Conservation (phyloP, 495 filamentous ascomycete species). For the Alectoria sarmentosa region DNA sequence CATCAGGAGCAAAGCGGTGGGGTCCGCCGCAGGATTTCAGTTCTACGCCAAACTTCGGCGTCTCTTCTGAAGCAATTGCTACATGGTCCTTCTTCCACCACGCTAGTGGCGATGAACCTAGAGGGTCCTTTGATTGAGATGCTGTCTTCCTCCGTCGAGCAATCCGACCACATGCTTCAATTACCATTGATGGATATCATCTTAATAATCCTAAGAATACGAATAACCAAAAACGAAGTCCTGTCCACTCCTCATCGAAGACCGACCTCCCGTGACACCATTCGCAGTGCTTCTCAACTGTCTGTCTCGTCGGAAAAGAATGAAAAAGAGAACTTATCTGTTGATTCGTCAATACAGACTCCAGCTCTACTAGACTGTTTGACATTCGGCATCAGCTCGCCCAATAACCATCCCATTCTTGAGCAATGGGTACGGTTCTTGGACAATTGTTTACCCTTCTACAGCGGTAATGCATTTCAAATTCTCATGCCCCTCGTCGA, state of each 20-base stretch:
- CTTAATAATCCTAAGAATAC: slow-evolving; percentile 60
- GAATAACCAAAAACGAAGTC: slow-evolving; percentile 38
- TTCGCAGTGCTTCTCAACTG: slow-evolving; percentile 41
- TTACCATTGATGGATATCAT: slow-evolving; percentile 68
- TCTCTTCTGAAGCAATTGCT: slow-evolving; percentile 43
- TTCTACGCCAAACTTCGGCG: slow-evolving; percentile 62
- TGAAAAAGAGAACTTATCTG: slow-evolving; percentile 33
- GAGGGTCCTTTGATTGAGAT: slow-evolving; percentile 66
- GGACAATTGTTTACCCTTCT: slow-evolving; percentile 75
- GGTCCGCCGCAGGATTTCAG: slow-evolving; percentile 4
- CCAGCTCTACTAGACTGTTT: slow-evolving; percentile 74
- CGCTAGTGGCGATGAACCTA: slow-evolving; percentile 61
- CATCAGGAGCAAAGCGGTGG: slow-evolving; percentile 1
- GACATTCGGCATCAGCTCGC: slow-evolving; percentile 69
- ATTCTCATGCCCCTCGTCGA: slow-evolving; percentile 84
- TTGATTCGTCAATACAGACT: slow-evolving; percentile 50
- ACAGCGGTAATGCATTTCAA: slow-evolving; percentile 77
- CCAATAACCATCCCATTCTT: slow-evolving; percentile 65
- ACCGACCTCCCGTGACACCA: slow-evolving; percentile 38
- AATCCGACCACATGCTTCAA: slow-evolving; percentile 59
- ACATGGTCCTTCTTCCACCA: slow-evolving; percentile 55
- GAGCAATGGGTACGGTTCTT: slow-evolving; percentile 89
- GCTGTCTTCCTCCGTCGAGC: slow-evolving; percentile 55
- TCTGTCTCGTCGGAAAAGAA: slow-evolving; percentile 43
- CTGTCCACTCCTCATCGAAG: slow-evolving; percentile 36